Base-by-base conservation (phyloP, 2,329 filamentous ascomycete species). In the Penicillium occitanis region DNA sequence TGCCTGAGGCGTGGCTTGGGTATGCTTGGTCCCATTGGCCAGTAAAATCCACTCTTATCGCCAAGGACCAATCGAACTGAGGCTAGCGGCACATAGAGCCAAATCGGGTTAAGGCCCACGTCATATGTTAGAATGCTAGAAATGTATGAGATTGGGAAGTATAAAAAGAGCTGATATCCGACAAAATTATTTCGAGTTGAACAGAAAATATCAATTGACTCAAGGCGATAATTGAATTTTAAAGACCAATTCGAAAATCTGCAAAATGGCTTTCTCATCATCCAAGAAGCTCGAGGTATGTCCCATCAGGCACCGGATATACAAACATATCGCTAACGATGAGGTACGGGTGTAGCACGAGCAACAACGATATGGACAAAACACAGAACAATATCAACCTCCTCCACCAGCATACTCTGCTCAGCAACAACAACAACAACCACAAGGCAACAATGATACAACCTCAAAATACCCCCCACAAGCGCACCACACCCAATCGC, bases 211-310 rank as follows among this genome's bases (percentile, higher is more conserved):
- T 3, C 14, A 33, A 30, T n/a, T n/a, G 3, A 25, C 25, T 25
- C 25, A 25, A 25, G 25, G 25, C 2, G 3, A 25, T 25, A 25
- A 25, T 4, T 25, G 25, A 25, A 4, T 25, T 25, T 25, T 25
- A 25, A 25, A 25, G 25, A 4, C 25, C 25, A 25, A 25, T 25
- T 25, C 3, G 3, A 25, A 25, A 3, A 25, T 4, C 2, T 25
- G 25, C 2, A 25, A 25, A 13, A 58, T 40, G 53, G 1, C 17
- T 3, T 17, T 22, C 4, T 1, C 44, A 8, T 59, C 19, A 3
- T 58, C 53, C 30, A 58, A 58, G 33, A 58, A 58, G 53, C 53
- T 58, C 35, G 53, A 58, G 53, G 53, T 40, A 58, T 22, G 53
- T 7, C 13, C 25, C 14, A 0, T 3, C n/a, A 13, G 2, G 11